phyloP scores from a whole-genome alignment of 2,329 filamentous ascomycete genomes.

The Talaromyces atroroseus region DNA sequence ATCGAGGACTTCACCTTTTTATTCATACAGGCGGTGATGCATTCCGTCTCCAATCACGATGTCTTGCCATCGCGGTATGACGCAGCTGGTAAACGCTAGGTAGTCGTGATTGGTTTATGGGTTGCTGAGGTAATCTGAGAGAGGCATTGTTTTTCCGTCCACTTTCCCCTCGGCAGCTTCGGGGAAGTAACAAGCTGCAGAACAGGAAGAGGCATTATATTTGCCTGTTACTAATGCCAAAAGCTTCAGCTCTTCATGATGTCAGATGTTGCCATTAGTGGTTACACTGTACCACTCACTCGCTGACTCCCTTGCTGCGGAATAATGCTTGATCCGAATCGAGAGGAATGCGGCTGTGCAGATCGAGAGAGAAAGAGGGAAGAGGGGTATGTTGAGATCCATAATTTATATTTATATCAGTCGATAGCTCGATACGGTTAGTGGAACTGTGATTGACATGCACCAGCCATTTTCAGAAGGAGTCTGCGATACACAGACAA shows the following conservation, averaged over 20 bases:
- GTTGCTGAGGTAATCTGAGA: neutral
- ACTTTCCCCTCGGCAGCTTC: neutral
- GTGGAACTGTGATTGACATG: too few relatives aligned
- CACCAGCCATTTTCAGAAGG: too few relatives aligned
- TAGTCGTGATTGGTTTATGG: neutral
- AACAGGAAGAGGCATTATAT: neutral
- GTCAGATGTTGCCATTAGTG: neutral
- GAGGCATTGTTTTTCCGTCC: too few relatives aligned
- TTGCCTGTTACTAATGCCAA: neutral
- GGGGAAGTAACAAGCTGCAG: neutral
- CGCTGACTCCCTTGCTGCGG: neutral
- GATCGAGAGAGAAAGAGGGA: neutral
- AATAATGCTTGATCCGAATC: neutral
- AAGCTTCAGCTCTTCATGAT: neutral
- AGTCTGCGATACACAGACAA: too few relatives aligned
- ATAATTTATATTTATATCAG: neutral
- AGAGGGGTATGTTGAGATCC: neutral
- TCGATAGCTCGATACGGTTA: too few relatives aligned
- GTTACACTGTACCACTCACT: neutral
- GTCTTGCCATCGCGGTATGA: neutral
- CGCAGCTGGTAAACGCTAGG: neutral
- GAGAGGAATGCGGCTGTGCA: neutral
- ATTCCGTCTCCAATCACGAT: neutral
- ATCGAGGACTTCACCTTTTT: neutral
- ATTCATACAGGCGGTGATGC: neutral